Evolutionary conservation across 1,139 yeast species (phyloP), one percentile per base, ranked within the genome.

Genomic region (Wickerhamomyces sp.): DNA sequence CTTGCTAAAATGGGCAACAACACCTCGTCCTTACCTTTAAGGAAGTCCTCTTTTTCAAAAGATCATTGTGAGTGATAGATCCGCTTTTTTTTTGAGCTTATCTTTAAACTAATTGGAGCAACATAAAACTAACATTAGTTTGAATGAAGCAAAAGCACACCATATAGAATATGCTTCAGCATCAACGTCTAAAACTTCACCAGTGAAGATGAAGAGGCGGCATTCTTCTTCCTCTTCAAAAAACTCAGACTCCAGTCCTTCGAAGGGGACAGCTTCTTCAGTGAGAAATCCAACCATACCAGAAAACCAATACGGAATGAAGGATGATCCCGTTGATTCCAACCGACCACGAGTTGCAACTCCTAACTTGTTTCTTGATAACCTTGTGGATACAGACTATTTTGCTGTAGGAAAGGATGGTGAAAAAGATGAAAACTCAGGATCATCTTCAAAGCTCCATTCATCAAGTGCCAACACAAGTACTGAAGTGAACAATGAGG

Each of bases 361-460:
- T 3, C 53, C 51, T 8, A 50, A 48, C 30, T 45, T 52, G 23
- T 27, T 50, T 13, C 37, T 49, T 10, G 52, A 52, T 33, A 47
- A 46, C 6, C 36, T 48, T 10, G 43, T 50, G 15, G 52, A 45
- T 27, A 42, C 37, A 10, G 50, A 36, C 31, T 40, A 36, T 26
- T 36, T 30, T 31, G 39, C 34, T 1, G 10, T 18, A 18, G 23
- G 23, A 18, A 18, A 18, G 23, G 23, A 13, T 10, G 15, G 9
- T 15, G 34, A 2, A 9, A 36, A 30, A 3, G 7, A 14, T 18
- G 27, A 15, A 18, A 9, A 10, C 2, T 6, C 6, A 23, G 23
- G 37, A 35, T 10, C 26, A 23, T 18, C 23, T 18, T 18, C 23
- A 18, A 18, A 18, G 23, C 23, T 18, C 10, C 8, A 14, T 15